Evolutionary conservation across 1,139 yeast species (phyloP).

Genomic region (Blastobotrys apis): DNA sequence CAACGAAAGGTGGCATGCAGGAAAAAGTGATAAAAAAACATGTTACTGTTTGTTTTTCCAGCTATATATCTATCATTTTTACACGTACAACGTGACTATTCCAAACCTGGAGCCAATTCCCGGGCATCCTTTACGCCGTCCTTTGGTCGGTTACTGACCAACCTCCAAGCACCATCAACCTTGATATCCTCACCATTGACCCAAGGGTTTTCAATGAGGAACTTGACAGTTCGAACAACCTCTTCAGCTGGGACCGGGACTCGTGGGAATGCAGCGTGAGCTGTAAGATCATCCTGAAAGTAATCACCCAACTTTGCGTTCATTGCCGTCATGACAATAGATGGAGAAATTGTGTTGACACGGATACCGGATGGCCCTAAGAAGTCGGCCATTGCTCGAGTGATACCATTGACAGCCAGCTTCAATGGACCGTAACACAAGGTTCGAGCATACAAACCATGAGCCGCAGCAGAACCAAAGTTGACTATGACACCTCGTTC

Average conservation of each 20-base stretch:
- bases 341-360: constrained; percentile 58
- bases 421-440: constrained; percentile 38
- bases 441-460: constrained; percentile 20
- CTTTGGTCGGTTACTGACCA: constrained; percentile 1
- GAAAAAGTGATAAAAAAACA: not conserved
- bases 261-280: constrained; percentile 20
- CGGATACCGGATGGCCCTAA: constrained; percentile 41
- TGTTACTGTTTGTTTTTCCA: not conserved
- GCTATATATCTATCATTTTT: not conserved
- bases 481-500: constrained; percentile 22
- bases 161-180: constrained; percentile 21
- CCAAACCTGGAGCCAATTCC: constrained; percentile 5
- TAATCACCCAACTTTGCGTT: constrained; percentile 33
- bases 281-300: constrained; percentile 13
- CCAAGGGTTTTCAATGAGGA: constrained; percentile 18
- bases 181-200: constrained; percentile 20
- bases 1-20: too few species aligned
- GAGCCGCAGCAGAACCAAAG: constrained; percentile 20
- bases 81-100: constrained; percentile 1
- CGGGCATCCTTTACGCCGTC: constrained; percentile 3
- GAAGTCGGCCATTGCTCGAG: constrained; percentile 51
- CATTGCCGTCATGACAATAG: constrained; percentile 63
- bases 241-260: constrained; percentile 19
- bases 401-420: constrained; percentile 58
- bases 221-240: constrained; percentile 18